Percentiles rank a stretch among this genome's conserved stretches.
phyloP scores from a whole-genome alignment of 2,329 filamentous ascomycete species.

The Botrytis elliptica region DNA sequence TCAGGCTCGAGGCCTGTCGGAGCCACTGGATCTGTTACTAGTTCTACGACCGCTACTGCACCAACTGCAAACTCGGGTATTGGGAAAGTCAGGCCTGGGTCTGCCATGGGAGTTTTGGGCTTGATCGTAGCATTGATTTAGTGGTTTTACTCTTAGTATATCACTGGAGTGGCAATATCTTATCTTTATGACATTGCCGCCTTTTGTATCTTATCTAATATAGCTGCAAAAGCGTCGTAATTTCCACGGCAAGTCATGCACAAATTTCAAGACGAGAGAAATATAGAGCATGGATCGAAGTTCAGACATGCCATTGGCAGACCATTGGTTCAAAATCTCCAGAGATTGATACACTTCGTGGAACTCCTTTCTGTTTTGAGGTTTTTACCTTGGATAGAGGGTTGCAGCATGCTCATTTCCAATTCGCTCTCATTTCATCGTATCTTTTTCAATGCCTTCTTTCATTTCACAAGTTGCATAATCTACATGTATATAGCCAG shows the following conservation, averaged over 20 bases:
- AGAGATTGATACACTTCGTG: neutral
- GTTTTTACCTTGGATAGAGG: neutral
- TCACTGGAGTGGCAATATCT: neutral
- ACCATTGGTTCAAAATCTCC: neutral
- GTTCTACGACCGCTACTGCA: neutral
- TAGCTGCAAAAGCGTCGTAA: neutral
- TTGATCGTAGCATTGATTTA: neutral
- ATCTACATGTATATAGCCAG: neutral
- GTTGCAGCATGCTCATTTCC: neutral
- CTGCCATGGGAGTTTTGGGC: neutral
- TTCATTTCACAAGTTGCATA: neutral
- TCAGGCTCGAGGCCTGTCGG: neutral
- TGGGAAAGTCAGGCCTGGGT: neutral
- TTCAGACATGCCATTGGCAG: neutral
- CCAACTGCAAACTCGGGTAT: neutral
- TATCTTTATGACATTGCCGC: neutral
- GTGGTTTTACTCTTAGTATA: neutral
- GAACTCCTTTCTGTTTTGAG: neutral
- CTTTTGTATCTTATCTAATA: neutral
- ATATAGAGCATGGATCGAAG: neutral
- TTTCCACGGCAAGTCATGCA: neutral
- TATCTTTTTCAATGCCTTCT: neutral
- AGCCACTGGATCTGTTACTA: neutral
- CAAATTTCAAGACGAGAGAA: neutral
- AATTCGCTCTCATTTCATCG: neutral